These are phyloP conservation scores for Fusarium pseudonygamai DNA, from an alignment of 2,329 filamentous ascomycete genomes.

Conservation along the genomic window DNA sequence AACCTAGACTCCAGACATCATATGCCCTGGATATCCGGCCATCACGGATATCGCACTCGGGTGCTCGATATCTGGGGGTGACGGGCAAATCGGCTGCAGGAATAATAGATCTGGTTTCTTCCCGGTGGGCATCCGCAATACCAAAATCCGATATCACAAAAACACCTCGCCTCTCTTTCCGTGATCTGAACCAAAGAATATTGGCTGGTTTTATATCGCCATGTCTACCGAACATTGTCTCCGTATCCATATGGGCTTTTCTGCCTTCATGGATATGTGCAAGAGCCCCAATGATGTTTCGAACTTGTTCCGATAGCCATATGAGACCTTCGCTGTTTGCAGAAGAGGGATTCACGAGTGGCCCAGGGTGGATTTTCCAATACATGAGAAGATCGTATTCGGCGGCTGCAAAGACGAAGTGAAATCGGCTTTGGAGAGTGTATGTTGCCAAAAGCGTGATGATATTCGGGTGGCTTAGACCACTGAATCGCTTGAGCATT, in stretches of 20 bases:
- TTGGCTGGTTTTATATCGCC: not conserved
- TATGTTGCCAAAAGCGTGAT: not conserved
- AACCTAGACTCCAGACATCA: not conserved
- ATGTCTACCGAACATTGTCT: not conserved
- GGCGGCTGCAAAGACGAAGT: not conserved
- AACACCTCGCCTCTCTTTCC: not conserved
- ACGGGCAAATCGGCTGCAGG: not conserved
- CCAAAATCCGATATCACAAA: not conserved
- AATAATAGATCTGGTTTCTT: not conserved
- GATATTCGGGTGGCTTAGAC: fast-evolving
- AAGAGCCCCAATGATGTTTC: not conserved
- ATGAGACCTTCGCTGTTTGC: not conserved
- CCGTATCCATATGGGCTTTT: fast-evolving
- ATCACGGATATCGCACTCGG: not conserved
- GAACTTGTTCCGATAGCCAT: not conserved
- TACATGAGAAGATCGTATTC: not conserved
- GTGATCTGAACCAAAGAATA: not conserved
- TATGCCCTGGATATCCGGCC: not conserved
- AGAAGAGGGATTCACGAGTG: not conserved
- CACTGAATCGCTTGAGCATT: not conserved
- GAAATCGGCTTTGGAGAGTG: not conserved
- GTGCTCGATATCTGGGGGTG: not conserved
- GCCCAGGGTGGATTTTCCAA: not conserved
- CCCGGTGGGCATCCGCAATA: not conserved
- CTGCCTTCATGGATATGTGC: not conserved